Percentiles rank a stretch among this genome's conserved stretches.
phyloP scores from a whole-genome alignment of 495 filamentous ascomycete genomes.

The Wilcoxina mikolae region DNA sequence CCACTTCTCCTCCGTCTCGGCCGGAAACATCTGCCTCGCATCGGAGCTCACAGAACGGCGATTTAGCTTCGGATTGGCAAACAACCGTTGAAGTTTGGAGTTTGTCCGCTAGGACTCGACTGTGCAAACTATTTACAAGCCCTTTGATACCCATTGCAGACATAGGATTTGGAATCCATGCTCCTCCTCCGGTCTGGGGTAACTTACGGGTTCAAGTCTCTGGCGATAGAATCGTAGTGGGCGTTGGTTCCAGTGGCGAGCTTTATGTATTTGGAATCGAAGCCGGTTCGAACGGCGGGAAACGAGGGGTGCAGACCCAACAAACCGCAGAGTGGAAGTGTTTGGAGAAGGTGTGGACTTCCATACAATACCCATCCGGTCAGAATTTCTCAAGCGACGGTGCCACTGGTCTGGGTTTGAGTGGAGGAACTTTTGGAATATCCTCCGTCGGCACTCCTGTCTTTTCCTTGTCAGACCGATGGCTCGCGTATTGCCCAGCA shows the following conservation, averaged over 20 bases:
- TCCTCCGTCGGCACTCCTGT: constrained; percentile 38
- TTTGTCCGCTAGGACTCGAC: constrained; percentile 14
- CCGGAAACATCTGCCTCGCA: constrained; percentile 24
- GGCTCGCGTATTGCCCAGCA: constrained; percentile 75
- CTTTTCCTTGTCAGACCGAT: constrained; percentile 59
- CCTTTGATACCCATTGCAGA: constrained; percentile 24
- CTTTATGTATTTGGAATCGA: constrained; percentile 25
- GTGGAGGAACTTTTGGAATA: neutral
- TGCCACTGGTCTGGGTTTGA: neutral
- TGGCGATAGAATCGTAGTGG: constrained; percentile 20
- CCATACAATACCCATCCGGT: constrained; percentile 11
- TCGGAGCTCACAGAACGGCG: constrained; percentile 18
- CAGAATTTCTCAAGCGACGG: neutral
- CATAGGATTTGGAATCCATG: constrained; percentile 23
- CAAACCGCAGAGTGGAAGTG: constrained; percentile 22
- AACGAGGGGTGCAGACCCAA: neutral
- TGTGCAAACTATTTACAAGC: constrained; percentile 20
- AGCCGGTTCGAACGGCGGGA: constrained; percentile 9
- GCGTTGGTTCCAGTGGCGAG: constrained; percentile 26
- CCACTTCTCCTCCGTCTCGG: constrained; percentile 24
- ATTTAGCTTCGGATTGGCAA: constrained; percentile 23
- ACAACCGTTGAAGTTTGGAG: constrained; percentile 29
- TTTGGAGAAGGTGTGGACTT: constrained; percentile 26
- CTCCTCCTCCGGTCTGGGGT: constrained; percentile 28
- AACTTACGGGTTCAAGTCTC: constrained; percentile 29